These are phyloP conservation scores for Panellus pusillus DNA, from an alignment of 768 basidiomycete species.

Conservation along the genomic window DNA sequence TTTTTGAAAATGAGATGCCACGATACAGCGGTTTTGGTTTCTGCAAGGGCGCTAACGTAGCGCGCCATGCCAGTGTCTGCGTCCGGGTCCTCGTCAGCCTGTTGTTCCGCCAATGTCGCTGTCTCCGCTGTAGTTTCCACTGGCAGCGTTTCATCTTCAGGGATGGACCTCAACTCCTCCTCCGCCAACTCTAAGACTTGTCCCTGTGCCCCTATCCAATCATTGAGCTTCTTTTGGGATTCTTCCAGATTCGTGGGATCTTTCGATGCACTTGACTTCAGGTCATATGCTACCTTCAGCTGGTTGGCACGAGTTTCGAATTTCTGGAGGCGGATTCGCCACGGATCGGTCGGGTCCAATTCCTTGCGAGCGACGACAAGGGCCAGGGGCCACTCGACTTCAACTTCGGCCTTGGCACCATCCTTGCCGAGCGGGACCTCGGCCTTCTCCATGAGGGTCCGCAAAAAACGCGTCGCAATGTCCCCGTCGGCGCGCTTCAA, in stretches of 20 bases:
- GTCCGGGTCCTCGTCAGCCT: neutral
- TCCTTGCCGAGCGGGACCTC: slow-evolving; percentile 31
- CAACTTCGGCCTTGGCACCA: slow-evolving; percentile 39
- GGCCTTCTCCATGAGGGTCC: slow-evolving; percentile 44
- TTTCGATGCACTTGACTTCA: neutral
- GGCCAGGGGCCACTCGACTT: slow-evolving; percentile 45
- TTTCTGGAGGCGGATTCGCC: neutral
- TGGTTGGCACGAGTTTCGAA: neutral
- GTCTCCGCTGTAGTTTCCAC: neutral
- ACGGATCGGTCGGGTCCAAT: slow-evolving; percentile 17
- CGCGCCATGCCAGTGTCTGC: neutral
- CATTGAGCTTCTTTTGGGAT: neutral
- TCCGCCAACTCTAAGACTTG: slow-evolving; percentile 6
- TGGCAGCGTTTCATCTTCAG: neutral
- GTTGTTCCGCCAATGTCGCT: neutral
- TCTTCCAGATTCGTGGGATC: slow-evolving; percentile 1
- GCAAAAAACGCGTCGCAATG: slow-evolving; percentile 66
- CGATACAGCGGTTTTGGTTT: neutral
- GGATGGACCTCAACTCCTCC: neutral
- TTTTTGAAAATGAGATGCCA: slow-evolving; percentile 17
- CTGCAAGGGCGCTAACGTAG: slow-evolving; percentile 6
- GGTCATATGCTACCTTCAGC: neutral
- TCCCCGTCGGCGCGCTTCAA: slow-evolving; percentile 49
- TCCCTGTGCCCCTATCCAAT: slow-evolving; percentile 13
- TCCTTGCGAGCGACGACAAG: slow-evolving; percentile 17